Evolutionary conservation across 805 yeast species (phyloP).

Genomic region (Ogataea salicorniae): DNA sequence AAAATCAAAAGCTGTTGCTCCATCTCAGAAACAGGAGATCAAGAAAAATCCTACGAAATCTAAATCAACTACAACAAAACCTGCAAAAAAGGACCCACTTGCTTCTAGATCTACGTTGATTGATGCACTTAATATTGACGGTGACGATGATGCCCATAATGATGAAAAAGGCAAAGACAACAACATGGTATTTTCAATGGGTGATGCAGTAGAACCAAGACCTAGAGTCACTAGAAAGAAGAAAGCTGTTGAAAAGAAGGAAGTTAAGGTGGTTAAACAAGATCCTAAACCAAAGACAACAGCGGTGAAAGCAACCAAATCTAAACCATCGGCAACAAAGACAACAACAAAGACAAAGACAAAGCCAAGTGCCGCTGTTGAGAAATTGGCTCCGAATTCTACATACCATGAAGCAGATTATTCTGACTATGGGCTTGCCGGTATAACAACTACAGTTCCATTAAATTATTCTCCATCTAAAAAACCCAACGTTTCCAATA

Average conservation of each 20-base stretch:
- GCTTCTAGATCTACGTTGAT: no score
- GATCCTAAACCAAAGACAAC: no score
- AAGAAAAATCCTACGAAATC: no score
- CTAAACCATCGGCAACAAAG: no score
- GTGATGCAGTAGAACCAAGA: not conserved
- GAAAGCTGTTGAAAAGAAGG: not conserved
- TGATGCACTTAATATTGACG: no score
- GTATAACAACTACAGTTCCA: conserved; percentile 1
- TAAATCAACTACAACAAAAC: no score
- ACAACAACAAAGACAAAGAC: no score
- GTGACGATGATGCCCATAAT: not conserved
- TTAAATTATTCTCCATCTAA: not conserved
- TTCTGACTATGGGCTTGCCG: not conserved
- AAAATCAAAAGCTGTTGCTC: no score
- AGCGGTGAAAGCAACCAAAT: no score
- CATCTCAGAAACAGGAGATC: no score
- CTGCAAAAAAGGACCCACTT: no score
- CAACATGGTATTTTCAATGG: conserved; percentile 10
- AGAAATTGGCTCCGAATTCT: not conserved
- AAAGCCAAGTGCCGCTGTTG: not conserved
- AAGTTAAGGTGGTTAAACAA: no score
- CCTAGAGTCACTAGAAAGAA: not conserved
- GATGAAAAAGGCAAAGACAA: not conserved
- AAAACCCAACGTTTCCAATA: not conserved
- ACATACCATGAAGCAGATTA: not conserved